A percentile compares a stretch with the other conserved stretches of the same genome.
These are phyloP conservation scores for Tricholoma saponaceum DNA, from an alignment of 768 basidiomycete species.

Conservation along the genomic window DNA sequence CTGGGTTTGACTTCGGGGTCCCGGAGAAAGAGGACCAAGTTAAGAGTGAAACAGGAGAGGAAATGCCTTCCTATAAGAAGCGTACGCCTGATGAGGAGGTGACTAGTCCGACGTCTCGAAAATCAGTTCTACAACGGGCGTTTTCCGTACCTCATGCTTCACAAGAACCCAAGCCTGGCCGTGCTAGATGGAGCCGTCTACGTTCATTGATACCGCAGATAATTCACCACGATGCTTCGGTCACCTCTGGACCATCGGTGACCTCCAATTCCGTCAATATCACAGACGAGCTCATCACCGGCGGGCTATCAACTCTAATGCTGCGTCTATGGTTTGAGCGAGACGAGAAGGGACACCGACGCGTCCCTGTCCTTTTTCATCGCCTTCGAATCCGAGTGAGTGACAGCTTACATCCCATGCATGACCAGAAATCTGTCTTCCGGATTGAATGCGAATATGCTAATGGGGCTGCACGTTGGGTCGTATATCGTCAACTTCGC, in stretches of 20 bases:
- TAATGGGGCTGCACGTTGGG: constrained; percentile 90
- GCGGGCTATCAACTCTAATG: constrained; percentile 77
- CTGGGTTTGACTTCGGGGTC: constrained; percentile 25
- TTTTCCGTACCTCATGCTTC: constrained; percentile 28
- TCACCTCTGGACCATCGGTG: constrained; percentile 42
- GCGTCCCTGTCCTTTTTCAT: constrained; percentile 75
- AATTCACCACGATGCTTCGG: constrained; percentile 25
- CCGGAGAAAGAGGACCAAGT: constrained; percentile 1
- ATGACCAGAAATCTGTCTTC: constrained; percentile 75
- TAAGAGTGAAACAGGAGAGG: constrained; percentile 1
- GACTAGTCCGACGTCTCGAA: constrained; percentile 2
- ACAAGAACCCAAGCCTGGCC: constrained; percentile 22
- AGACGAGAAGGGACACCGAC: constrained; percentile 80
- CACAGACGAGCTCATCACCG: constrained; percentile 76
- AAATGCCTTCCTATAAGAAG: not conserved
- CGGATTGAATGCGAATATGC: constrained; percentile 96
- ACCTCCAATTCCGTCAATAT: constrained; percentile 61
- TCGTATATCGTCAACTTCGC: constrained; percentile 88
- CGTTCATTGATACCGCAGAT: constrained; percentile 64
- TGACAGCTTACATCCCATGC: constrained; percentile 80
- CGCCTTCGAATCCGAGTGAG: constrained; percentile 80
- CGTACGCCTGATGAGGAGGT: constrained; percentile 8
- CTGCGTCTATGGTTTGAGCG: constrained; percentile 81
- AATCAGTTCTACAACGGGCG: constrained; percentile 23
- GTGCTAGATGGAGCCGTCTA: constrained; percentile 58